Conservation (phyloP, 192 early-diverging fungal genomes). For the Lobosporangium transversale region DNA sequence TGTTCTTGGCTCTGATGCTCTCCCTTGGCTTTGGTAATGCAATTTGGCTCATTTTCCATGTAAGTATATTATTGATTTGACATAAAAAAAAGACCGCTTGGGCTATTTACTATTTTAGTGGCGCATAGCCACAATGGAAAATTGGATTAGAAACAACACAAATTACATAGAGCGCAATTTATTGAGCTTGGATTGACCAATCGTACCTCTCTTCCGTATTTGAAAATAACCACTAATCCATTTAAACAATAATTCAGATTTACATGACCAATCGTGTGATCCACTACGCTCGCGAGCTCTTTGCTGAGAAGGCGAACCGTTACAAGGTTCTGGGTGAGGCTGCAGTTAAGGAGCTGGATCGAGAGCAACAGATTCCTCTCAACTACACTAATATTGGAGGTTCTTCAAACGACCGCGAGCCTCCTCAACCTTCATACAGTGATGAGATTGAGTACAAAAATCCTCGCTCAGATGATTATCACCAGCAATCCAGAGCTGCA, state of each 20-base stretch:
- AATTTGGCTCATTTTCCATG: conserved; percentile 41
- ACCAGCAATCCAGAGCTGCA: conserved; percentile 13
- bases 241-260: conserved; percentile 16
- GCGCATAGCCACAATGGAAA: too few relatives aligned
- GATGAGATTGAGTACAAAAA: conserved; percentile 49
- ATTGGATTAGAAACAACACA: too few relatives aligned
- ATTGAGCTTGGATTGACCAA: too few relatives aligned
- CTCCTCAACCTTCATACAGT: conserved; percentile 33
- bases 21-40: conserved; percentile 25
- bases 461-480: conserved; percentile 6
- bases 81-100: conserved; percentile 3
- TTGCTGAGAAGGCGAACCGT: conserved; percentile 14
- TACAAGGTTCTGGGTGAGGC: conserved; percentile 49
- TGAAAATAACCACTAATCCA: too few relatives aligned
- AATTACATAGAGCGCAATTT: too few relatives aligned
- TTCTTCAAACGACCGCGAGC: conserved; percentile 5
- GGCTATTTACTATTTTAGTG: too few relatives aligned
- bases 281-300: conserved; percentile 49
- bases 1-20: conserved; percentile 14
- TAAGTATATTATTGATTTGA: not conserved
- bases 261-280: conserved; percentile 53
- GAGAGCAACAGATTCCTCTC: conserved; percentile 50
- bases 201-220: too few relatives aligned
- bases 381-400: conserved; percentile 42
- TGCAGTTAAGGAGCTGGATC: conserved; percentile 40